Evolutionary conservation across 768 basidiomycete genomes (phyloP).

Genomic region (Boletus edulis): DNA sequence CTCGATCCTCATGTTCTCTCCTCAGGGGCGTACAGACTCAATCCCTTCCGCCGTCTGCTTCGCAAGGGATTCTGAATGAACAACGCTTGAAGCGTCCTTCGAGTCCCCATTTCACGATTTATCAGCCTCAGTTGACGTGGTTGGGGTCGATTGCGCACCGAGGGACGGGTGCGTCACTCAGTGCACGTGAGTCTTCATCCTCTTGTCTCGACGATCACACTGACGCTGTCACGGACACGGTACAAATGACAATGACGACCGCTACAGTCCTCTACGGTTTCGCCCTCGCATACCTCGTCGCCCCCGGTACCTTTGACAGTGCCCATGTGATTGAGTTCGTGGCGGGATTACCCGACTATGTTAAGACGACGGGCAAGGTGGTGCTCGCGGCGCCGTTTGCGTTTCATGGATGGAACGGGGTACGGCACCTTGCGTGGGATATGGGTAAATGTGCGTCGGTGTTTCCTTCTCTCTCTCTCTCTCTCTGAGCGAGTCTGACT

Average conservation of each 20-base stretch:
- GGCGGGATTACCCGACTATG: slow-evolving; percentile 65
- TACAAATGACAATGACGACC: not conserved
- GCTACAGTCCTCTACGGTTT: slow-evolving; percentile 80
- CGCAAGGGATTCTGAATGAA: slow-evolving; percentile 69
- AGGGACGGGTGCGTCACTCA: slow-evolving; percentile 77
- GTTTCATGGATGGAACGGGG: slow-evolving; percentile 87
- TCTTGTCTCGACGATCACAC: not conserved
- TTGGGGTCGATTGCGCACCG: slow-evolving; percentile 83
- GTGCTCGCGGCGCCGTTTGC: slow-evolving; percentile 84
- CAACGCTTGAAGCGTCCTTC: slow-evolving; percentile 89
- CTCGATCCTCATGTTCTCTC: not conserved
- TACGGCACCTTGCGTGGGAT: slow-evolving; percentile 93
- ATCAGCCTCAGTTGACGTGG: slow-evolving; percentile 94
- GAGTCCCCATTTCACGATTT: slow-evolving; percentile 95
- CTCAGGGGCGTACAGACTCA: slow-evolving; percentile 59
- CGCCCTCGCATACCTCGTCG: slow-evolving; percentile 81
- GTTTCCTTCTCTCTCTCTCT: not conserved
- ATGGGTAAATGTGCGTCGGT: slow-evolving; percentile 72
- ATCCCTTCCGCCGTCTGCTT: slow-evolving; percentile 59
- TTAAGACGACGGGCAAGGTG: slow-evolving; percentile 75
- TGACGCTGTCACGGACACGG: not conserved
- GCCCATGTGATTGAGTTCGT: slow-evolving; percentile 72
- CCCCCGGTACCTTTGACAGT: slow-evolving; percentile 79
- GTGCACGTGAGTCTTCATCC: slow-evolving; percentile 37
- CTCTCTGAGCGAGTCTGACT: too few relatives aligned